Evolutionary conservation across 75 land plant genomes (phyloP).

Genomic region (Azolla pinnata): DNA sequence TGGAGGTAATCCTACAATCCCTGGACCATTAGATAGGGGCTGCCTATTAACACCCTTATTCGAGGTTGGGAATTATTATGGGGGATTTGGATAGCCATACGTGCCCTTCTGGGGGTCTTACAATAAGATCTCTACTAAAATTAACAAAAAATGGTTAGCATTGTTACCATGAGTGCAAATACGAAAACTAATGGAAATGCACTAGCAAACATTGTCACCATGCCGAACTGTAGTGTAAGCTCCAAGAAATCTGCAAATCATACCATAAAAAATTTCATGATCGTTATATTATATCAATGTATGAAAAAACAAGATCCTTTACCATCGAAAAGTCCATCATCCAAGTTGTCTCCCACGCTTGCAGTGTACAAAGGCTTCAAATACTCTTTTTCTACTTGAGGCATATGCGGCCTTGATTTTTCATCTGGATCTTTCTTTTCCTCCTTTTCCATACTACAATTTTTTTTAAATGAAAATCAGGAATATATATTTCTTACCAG

Average conservation of each 20-base stretch:
- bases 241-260: slow-evolving; percentile 69
- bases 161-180: slow-evolving; percentile 48
- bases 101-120: background rate
- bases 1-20: no score
- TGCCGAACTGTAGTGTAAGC: slow-evolving; percentile 87
- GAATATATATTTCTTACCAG: background rate
- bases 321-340: slow-evolving; percentile 98
- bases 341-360: slow-evolving; percentile 63
- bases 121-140: background rate
- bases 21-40: no score
- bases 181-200: slow-evolving; percentile 76
- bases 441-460: slow-evolving; percentile 15
- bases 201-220: slow-evolving; percentile 97
- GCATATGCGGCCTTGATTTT: slow-evolving; percentile 31
- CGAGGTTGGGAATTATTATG: background rate
- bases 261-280: background rate
- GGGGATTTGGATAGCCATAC: background rate
- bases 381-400: slow-evolving; percentile 72
- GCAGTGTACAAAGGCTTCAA: slow-evolving; percentile 75
- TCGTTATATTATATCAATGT: background rate
- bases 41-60: background rate
- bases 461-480: background rate
- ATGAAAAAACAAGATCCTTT: background rate
- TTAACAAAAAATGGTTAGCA: no score
- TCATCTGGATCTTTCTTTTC: slow-evolving; percentile 23